Evolutionary conservation across 768 basidiomycete genomes (phyloP).

Genomic region (Mycena epipterygia): DNA sequence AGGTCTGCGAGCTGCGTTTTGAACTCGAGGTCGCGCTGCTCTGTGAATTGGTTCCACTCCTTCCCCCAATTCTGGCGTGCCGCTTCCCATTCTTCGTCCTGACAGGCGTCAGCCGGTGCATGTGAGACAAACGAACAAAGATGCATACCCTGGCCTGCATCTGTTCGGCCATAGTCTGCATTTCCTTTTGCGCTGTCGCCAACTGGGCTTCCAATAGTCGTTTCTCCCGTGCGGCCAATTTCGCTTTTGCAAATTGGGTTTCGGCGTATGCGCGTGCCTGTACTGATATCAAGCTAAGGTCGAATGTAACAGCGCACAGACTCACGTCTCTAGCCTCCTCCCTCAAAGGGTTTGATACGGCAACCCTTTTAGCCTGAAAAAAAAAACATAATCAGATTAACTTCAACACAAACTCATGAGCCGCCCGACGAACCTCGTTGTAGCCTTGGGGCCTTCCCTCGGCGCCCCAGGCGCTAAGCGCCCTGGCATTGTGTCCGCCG

Average conservation of each 20-base stretch:
- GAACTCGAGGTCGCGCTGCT: background rate
- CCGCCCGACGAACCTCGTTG: background rate
- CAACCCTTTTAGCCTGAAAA: background rate
- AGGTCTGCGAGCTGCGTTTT: background rate
- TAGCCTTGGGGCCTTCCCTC: background rate
- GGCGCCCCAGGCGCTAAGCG: background rate
- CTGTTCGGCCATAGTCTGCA: too few species aligned
- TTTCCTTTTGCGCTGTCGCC: background rate
- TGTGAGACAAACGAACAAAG: background rate
- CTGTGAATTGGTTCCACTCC: background rate
- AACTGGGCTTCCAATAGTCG: background rate
- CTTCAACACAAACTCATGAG: background rate
- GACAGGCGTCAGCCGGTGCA: background rate
- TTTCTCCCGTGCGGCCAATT: background rate
- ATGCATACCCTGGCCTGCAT: background rate
- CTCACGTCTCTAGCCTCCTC: background rate
- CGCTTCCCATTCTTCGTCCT: background rate
- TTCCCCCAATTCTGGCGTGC: background rate
- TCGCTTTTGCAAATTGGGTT: background rate
- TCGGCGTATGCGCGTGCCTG: background rate
- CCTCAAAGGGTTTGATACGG: background rate
- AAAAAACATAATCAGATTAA: background rate
- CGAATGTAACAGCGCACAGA: background rate
- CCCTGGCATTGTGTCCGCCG: background rate
- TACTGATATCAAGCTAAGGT: background rate